Evolutionary conservation across 306 rosid genomes (phyloP).

Genomic region (Ceratonia siliqua): DNA sequence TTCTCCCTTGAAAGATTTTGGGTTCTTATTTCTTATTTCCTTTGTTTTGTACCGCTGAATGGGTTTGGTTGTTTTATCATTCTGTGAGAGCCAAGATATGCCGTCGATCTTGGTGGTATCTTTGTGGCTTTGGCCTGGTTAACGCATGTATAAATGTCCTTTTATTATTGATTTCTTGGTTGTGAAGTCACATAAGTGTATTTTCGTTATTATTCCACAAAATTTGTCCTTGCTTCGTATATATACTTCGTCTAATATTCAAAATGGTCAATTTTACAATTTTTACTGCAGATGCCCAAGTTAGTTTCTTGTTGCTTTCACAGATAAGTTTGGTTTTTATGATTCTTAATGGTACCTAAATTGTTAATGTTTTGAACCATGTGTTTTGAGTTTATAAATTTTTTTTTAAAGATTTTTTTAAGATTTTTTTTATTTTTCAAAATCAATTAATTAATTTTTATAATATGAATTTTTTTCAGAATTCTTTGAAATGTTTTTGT

Average conservation of each 20-base stretch:
- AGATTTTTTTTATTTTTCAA: too few relatives aligned
- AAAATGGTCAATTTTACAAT: too few relatives aligned
- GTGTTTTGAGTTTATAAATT: too few relatives aligned
- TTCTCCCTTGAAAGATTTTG: conserved; percentile 35
- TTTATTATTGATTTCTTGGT: conserved; percentile 22
- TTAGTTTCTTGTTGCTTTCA: conserved; percentile 11
- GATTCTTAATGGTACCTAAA: not conserved
- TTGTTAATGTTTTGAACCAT: not conserved
- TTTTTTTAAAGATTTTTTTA: too few relatives aligned
- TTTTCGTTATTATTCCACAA: conserved; percentile 13
- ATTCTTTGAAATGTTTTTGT: too few relatives aligned
- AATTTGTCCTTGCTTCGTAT: conserved; percentile 14
- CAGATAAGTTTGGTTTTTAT: not conserved
- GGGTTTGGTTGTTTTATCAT: conserved; percentile 27
- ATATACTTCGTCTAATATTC: conserved; percentile 22
- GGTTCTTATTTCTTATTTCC: conserved; percentile 16
- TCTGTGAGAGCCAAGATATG: conserved; percentile 19
- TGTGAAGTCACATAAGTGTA: conserved; percentile 33
- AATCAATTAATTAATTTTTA: too few relatives aligned
- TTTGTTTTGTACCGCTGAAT: conserved; percentile 12
- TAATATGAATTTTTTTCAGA: too few relatives aligned
- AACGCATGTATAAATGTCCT: conserved; percentile 39
- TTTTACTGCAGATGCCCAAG: not conserved
- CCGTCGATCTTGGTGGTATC: conserved; percentile 12
- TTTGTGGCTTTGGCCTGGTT: conserved; percentile 29